phyloP scores from a whole-genome alignment of 2,329 filamentous ascomycete genomes.

The Penicillium sp. region DNA sequence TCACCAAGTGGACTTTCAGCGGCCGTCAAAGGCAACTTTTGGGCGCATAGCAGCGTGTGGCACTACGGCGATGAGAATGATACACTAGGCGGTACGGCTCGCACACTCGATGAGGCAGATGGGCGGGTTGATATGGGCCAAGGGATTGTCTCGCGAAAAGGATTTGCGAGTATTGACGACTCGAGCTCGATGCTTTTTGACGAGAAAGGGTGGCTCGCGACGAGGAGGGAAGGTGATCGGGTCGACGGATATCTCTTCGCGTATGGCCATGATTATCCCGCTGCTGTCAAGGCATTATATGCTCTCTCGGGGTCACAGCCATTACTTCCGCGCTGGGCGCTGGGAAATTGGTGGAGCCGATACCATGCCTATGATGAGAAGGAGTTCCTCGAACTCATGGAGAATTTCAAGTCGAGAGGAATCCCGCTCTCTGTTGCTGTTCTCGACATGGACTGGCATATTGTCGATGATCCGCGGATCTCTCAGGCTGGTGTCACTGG shows the following conservation, averaged over 20 bases:
- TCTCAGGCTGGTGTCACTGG: conserved; percentile 46
- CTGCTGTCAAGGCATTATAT: conserved; percentile 60
- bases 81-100: conserved; percentile 55
- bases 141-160: conserved; percentile 57
- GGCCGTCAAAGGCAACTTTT: conserved; percentile 49
- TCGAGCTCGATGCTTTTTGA: conserved; percentile 62
- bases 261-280: conserved; percentile 62
- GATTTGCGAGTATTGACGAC: conserved; percentile 61
- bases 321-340: conserved; percentile 59
- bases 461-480: conserved; percentile 55
- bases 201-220: conserved; percentile 55
- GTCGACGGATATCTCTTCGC: conserved; percentile 65
- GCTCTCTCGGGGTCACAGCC: conserved; percentile 62
- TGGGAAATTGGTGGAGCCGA: conserved; percentile 71
- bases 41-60: conserved; percentile 53
- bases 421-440: conserved; percentile 66
- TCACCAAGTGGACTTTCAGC: conserved; percentile 56
- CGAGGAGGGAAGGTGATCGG: conserved; percentile 52
- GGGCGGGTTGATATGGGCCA: conserved; percentile 56
- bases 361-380: conserved; percentile 63
- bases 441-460: conserved; percentile 71
- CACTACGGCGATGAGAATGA: conserved; percentile 54
- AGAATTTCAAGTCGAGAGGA: conserved; percentile 55
- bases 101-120: conserved; percentile 61
- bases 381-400: conserved; percentile 63